phyloP scores from a whole-genome alignment of 2,329 filamentous ascomycete species.

The Allantophomopsis lycopodina region DNA sequence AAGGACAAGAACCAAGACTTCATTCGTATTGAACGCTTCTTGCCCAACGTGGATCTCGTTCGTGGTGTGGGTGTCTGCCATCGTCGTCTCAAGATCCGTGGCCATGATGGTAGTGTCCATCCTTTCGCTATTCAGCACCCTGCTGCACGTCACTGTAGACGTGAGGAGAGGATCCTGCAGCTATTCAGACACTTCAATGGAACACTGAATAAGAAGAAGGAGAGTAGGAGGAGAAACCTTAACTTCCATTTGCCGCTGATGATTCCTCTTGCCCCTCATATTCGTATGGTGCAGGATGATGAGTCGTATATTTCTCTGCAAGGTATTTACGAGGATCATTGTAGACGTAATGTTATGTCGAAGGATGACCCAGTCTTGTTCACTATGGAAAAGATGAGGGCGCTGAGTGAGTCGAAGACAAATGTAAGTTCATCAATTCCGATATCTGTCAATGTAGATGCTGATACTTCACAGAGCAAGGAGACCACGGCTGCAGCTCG shows the following conservation, averaged over 20 bases:
- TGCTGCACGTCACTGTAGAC: slow-evolving; percentile 77
- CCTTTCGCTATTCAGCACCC: slow-evolving; percentile 94
- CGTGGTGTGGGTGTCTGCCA: slow-evolving; percentile 85
- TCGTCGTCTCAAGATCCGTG: slow-evolving; percentile 85
- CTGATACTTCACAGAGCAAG: slow-evolving; percentile 29
- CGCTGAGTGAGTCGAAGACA: slow-evolving; percentile 46
- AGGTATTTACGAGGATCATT: slow-evolving; percentile 93
- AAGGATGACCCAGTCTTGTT: slow-evolving; percentile 95
- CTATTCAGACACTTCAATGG: slow-evolving; percentile 97
- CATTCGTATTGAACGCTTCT: slow-evolving; percentile 89
- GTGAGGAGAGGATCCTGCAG: slow-evolving; percentile 90
- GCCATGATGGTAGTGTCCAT: slow-evolving; percentile 95
- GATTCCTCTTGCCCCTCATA: slow-evolving; percentile 88
- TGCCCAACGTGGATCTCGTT: slow-evolving; percentile 88
- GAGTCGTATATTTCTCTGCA: slow-evolving; percentile 88
- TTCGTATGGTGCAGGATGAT: slow-evolving; percentile 92
- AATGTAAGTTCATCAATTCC: slow-evolving; percentile 1
- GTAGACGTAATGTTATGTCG: slow-evolving; percentile 68
- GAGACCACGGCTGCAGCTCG: slow-evolving; percentile 62
- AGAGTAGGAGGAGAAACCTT: slow-evolving; percentile 82
- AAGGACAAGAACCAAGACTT: slow-evolving; percentile 99
- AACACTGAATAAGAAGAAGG: slow-evolving; percentile 81
- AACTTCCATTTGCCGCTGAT: slow-evolving; percentile 95
- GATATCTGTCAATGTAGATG: slow-evolving; percentile 13
- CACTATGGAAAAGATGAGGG: slow-evolving; percentile 85